Evolutionary conservation across 352 stramenopile species (phyloP).

Genomic region (Thraustotheca clavata): DNA sequence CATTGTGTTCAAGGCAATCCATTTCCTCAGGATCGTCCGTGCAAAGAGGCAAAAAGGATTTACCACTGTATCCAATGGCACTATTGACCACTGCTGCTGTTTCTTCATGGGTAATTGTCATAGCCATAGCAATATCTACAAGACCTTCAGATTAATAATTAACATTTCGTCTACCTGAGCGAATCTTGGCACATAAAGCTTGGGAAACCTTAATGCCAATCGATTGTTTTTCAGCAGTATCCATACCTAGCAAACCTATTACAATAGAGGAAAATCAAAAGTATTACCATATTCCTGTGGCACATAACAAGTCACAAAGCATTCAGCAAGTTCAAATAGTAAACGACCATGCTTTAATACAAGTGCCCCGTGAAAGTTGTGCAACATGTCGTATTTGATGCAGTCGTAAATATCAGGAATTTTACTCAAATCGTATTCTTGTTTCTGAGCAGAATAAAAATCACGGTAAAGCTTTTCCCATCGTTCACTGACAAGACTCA

Average conservation of each 20-base stretch:
- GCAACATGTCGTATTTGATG: conserved; percentile 96
- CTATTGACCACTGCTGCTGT: conserved; percentile 28
- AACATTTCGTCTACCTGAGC: conserved; percentile 50
- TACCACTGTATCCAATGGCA: conserved; percentile 26
- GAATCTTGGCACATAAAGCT: conserved; percentile 97
- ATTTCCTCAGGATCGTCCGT: conserved; percentile 30
- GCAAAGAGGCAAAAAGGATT: conserved; percentile 18
- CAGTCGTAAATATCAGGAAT: conserved; percentile 98
- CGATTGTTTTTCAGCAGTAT: conserved; percentile 88
- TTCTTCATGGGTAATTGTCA: conserved; percentile 37
- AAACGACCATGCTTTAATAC: conserved; percentile 82
- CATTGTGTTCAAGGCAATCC: conserved; percentile 72
- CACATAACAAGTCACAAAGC: conserved; percentile 95
- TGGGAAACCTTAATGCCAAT: conserved; percentile 96
- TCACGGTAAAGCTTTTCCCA: conserved; percentile 93
- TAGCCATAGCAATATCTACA: conserved; percentile 69
- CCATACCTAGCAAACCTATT: conserved; percentile 49
- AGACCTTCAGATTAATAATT: background rate
- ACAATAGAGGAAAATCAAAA: background rate
- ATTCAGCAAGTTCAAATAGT: conserved; percentile 91
- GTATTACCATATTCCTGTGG: conserved; percentile 88
- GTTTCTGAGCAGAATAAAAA: conserved; percentile 88
- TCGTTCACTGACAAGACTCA: conserved; percentile 87
- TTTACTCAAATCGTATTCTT: conserved; percentile 91
- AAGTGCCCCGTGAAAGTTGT: conserved; percentile 88